Conservation (phyloP, 2,329 filamentous ascomycete genomes). For the Diplocarpon rosae region DNA sequence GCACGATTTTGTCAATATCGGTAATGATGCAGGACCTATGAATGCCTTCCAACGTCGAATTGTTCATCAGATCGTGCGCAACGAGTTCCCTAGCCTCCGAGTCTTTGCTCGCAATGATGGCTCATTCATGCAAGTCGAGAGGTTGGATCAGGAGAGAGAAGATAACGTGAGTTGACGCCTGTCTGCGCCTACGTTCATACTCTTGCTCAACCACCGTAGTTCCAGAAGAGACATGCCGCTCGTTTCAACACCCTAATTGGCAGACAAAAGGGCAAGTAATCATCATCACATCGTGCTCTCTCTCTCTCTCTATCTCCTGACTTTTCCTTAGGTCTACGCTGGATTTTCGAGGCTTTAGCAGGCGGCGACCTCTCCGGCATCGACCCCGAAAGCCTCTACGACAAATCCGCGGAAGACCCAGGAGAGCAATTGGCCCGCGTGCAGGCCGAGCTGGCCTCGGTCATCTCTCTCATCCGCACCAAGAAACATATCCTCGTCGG, state of each 20-base stretch:
- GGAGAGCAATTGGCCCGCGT: slow-evolving; percentile 26
- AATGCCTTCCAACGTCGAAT: slow-evolving; percentile 53
- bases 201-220: slow-evolving; percentile 2
- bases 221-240: slow-evolving; percentile 9
- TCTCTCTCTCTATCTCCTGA: slow-evolving; percentile 30
- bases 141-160: slow-evolving; percentile 18
- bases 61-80: slow-evolving; percentile 54
- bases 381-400: slow-evolving; percentile 29
- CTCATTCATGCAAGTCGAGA: slow-evolving; percentile 26
- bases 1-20: slow-evolving; percentile 35
- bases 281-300: slow-evolving; percentile 15
- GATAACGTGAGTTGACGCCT: slow-evolving; percentile 14
- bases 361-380: slow-evolving; percentile 23
- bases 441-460: slow-evolving; percentile 28
- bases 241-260: slow-evolving; percentile 13
- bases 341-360: slow-evolving; percentile 26
- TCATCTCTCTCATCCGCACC: slow-evolving; percentile 21
- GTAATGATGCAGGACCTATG: slow-evolving; percentile 30
- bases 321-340: slow-evolving; percentile 23
- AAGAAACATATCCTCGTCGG: slow-evolving; percentile 40
- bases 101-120: slow-evolving; percentile 19
- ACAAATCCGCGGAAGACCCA: slow-evolving; percentile 28
- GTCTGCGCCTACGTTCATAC: not conserved
- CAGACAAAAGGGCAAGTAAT: slow-evolving; percentile 20
- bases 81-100: slow-evolving; percentile 38